Evolutionary conservation across 2,329 filamentous ascomycete species (phyloP), one percentile per base, ranked within the genome.

Genomic region (Macrophomina pseudophaseolina): DNA sequence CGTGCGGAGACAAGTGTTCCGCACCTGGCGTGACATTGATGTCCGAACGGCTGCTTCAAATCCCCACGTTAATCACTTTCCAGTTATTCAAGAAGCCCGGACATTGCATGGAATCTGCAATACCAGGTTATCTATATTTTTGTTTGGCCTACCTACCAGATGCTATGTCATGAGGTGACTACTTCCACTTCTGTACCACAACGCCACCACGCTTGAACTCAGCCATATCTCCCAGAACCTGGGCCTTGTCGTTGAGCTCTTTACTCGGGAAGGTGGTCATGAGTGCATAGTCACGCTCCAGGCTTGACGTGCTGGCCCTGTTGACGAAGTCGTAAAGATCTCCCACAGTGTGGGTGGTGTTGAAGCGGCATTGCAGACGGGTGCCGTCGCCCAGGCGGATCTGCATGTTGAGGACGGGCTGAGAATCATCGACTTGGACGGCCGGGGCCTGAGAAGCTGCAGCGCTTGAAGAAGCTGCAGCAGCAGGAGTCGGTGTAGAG

Each of bases 181-280:
- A 79, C 66, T 75, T 82, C 84, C 84, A 86, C 74, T 85, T 86
- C 74, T 86, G 84, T 67, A 86, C 83, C 40, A 86, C 81, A n/a
- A 84, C 82, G 1, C 83, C 84, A 30, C 84, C 84, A 14, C 83
- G 77, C 78, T 83, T 83, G 72, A 84, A 82, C 68, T 84, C 82
- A 3, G 75, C 68, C 74, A 84, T 77, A 62, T 84, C 84, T 49
- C 80, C 83, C 68, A 82, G 72, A 65, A 74, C 80, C 70, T 75
- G 77, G 54, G 75, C 72, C 77, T 89, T 89, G 73, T 95, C 91
- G 1, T 85, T 88, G 69, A 94, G 86, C 64, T 94, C 90, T 80
- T 92, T 93, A 74, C 88, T 92, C 4, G 92, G 92, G 78, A 95
- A 95, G 0, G 91, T 94, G 0, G 92, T 95, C 70, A 90, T 91